These are phyloP conservation scores for Heritiera fomes DNA, from an alignment of 345 rosid species.

Conservation along the genomic window DNA sequence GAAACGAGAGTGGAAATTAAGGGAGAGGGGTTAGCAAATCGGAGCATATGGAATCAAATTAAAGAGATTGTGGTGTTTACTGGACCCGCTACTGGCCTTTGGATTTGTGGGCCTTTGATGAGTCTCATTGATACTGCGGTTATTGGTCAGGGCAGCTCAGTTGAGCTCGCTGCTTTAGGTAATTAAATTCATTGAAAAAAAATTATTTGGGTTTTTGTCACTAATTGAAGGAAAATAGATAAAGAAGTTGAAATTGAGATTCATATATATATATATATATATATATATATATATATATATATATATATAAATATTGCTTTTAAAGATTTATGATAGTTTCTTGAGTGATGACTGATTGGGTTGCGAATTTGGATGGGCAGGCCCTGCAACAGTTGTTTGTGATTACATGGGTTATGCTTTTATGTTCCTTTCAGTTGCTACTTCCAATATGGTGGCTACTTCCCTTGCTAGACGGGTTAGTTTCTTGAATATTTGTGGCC, in stretches of 20 bases:
- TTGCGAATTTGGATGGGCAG: conserved; percentile 42
- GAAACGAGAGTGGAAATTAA: conserved; percentile 25
- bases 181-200: not conserved
- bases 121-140: conserved; percentile 91
- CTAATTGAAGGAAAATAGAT: not conserved
- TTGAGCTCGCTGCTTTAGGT: conserved; percentile 95
- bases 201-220: not conserved
- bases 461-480: conserved; percentile 82
- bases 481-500: not conserved
- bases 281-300: not conserved
- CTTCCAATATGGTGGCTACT: conserved; percentile 93
- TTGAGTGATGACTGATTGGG: not conserved
- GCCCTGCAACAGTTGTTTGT: conserved; percentile 91
- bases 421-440: conserved; percentile 91
- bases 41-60: conserved; percentile 74
- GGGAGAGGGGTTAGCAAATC: conserved; percentile 52
- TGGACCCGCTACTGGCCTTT: conserved; percentile 86
- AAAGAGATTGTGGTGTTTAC: conserved; percentile 82
- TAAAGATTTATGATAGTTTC: not conserved
- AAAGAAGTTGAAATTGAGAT: not conserved
- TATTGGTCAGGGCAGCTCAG: conserved; percentile 83
- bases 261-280: not conserved
- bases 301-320: not conserved
- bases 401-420: conserved; percentile 71
- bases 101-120: conserved; percentile 96